Evolutionary conservation across 2,329 filamentous ascomycete species (phyloP).

Genomic region (Hortaea werneckii): DNA sequence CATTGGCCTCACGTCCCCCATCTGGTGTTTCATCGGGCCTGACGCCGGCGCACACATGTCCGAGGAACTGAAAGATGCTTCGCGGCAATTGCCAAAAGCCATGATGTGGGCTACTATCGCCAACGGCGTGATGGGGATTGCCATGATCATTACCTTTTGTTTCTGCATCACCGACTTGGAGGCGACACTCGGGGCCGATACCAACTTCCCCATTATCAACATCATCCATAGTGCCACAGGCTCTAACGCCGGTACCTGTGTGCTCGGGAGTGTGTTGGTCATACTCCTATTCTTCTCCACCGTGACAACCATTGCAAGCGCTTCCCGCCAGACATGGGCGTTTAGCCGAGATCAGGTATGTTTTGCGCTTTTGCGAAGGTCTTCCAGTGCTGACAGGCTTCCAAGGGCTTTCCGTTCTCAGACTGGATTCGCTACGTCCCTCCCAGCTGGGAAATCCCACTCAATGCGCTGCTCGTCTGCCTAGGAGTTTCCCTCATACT

Average conservation of each 20-base stretch:
- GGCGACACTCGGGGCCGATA: conserved; percentile 15
- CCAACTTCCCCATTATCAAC: conserved; percentile 22
- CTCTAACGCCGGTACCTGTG: conserved; percentile 20
- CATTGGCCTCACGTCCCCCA: conserved; percentile 32
- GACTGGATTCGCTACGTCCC: conserved; percentile 22
- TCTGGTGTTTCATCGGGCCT: conserved; percentile 26
- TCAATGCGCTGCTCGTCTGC: conserved; percentile 24
- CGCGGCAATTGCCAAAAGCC: conserved; percentile 32
- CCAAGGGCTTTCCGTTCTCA: conserved; percentile 25
- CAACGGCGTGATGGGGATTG: conserved; percentile 25
- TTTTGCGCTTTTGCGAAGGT: background rate
- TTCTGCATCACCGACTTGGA: conserved; percentile 22
- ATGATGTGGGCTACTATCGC: conserved; percentile 34
- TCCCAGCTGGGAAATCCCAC: conserved; percentile 21
- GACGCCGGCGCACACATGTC: conserved; percentile 31
- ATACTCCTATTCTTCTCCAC: conserved; percentile 25
- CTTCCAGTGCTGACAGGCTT: conserved; percentile 1
- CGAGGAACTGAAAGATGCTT: conserved; percentile 29
- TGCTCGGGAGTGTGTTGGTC: conserved; percentile 23
- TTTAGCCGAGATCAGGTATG: conserved; percentile 23
- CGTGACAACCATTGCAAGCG: conserved; percentile 25
- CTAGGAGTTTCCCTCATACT: conserved; percentile 24
- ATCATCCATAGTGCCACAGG: conserved; percentile 21
- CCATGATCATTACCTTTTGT: conserved; percentile 30
- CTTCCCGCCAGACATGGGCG: conserved; percentile 25